Base-by-base conservation (phyloP, 257 asterid species). In the Penstemon barbatus region DNA sequence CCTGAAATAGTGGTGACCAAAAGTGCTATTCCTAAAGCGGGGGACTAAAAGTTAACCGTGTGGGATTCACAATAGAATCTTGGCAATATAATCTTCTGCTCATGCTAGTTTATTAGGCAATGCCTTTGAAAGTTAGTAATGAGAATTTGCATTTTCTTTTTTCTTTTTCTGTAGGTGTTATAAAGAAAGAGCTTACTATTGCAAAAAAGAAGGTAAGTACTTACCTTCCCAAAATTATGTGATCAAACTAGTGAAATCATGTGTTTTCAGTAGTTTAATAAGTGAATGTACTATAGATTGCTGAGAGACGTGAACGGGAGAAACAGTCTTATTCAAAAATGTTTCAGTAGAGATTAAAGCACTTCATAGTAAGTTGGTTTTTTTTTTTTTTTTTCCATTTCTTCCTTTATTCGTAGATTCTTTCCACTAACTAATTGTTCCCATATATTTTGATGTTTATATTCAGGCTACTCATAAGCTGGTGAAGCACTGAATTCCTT, bases 141-240 rank as follows among this genome's bases (percentile, higher is more conserved):
- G 42, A 63, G 13, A 40, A 39, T 11, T 38, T 71, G 6, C 42
- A 62, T 70, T 61, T 60, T 25, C 33, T 25, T 25, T 25, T 25
- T 25, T 2, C 2, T 25, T 25, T 10, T 38, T 66, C 77, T 79
- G 52, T 68, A 90, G 97, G 84, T 71, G 83, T 82, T 60, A 84
- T 87, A 75, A 90, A 79, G 80, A 90, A 80, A 76, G 91, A 84
- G 83, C 86, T 90, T 67, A 86, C 89, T 39, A 75, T 59, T 57
- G 93, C 86, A 25, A 87, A 75, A 77, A 90, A 87, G 82, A 90
- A 83, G 97, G 95, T 71, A 15, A 63, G 77, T 65, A 74, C 53
- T 49, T 1, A 4, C 76, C 8, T 63, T 65, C 68, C 72, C 55
- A 15, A 18, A 55, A 70, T 74, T 62, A 40, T 40, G 52, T 45